Evolutionary conservation across 345 rosid genomes (phyloP).

Genomic region (Melastoma malabathricum): DNA sequence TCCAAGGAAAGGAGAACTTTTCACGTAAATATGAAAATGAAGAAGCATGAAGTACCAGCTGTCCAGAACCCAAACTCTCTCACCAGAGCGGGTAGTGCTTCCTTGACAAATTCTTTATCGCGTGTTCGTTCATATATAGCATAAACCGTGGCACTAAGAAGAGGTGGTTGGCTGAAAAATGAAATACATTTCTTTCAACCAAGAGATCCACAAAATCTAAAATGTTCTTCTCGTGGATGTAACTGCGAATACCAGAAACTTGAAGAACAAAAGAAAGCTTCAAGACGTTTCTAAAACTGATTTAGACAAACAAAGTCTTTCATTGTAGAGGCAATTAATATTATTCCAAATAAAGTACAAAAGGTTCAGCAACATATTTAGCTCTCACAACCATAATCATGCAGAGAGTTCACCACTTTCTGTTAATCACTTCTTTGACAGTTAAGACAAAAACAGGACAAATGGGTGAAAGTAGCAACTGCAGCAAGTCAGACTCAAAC

Average conservation of each 20-base stretch:
- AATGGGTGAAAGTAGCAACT: not conserved
- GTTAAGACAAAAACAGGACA: no score
- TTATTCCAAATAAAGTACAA: no score
- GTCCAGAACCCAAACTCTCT: constrained; percentile 74
- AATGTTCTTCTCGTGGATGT: not conserved
- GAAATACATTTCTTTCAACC: no score
- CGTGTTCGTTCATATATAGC: constrained; percentile 53
- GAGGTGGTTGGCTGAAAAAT: constrained; percentile 70
- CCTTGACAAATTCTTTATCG: constrained; percentile 38
- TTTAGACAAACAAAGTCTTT: no score
- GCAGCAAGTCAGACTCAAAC: not conserved
- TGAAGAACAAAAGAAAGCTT: no score
- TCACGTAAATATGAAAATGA: not conserved
- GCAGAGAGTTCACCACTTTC: no score
- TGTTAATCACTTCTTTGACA: no score
- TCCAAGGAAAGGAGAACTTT: not conserved
- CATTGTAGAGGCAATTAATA: no score
- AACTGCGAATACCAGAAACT: not conserved
- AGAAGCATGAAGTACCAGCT: constrained; percentile 26
- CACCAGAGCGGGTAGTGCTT: constrained; percentile 54
- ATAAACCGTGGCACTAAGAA: constrained; percentile 70
- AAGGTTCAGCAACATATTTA: no score
- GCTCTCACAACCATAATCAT: not conserved
- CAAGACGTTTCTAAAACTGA: no score
- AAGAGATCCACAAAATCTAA: no score